These are phyloP conservation scores for Spinellus fusiger DNA, from an alignment of 192 early-diverging fungal species.

Conservation along the genomic window DNA sequence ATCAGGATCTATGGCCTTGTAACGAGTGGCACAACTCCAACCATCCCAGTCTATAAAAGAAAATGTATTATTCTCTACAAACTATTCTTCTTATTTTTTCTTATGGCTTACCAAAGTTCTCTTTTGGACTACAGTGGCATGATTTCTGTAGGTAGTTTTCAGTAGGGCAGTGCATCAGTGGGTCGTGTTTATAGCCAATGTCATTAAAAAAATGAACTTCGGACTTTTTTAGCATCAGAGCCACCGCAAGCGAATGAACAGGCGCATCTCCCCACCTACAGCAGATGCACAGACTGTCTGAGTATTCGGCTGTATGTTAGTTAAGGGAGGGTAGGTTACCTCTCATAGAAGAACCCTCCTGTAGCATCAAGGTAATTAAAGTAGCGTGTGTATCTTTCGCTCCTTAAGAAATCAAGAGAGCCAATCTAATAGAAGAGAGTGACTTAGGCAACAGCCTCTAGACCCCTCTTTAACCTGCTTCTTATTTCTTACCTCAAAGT, in stretches of 20 bases:
- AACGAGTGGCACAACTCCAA: constrained; percentile 14
- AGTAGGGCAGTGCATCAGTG: constrained; percentile 24
- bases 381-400: constrained; percentile 45
- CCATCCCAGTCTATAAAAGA: constrained; percentile 8
- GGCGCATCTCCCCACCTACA: constrained; percentile 30
- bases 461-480: neutral
- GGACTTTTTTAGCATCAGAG: constrained; percentile 12
- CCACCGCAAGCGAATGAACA: constrained; percentile 28
- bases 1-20: neutral
- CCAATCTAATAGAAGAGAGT: constrained; percentile 40
- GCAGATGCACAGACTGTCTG: neutral
- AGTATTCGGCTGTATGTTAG: neutral
- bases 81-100: no score
- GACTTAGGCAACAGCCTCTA: neutral
- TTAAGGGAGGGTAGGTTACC: constrained; percentile 24
- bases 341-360: constrained; percentile 80
- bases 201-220: constrained; percentile 34
- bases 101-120: constrained; percentile 26
- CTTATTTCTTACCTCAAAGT: constrained; percentile 48
- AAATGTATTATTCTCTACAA: neutral
- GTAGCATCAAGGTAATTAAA: constrained; percentile 53
- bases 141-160: constrained; percentile 6
- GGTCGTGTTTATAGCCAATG: constrained; percentile 25
- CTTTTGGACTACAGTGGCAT: constrained; percentile 14
- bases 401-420: constrained; percentile 48